Base-by-base conservation (phyloP, 179 eudicot species). In the Beta macrorhiza region DNA sequence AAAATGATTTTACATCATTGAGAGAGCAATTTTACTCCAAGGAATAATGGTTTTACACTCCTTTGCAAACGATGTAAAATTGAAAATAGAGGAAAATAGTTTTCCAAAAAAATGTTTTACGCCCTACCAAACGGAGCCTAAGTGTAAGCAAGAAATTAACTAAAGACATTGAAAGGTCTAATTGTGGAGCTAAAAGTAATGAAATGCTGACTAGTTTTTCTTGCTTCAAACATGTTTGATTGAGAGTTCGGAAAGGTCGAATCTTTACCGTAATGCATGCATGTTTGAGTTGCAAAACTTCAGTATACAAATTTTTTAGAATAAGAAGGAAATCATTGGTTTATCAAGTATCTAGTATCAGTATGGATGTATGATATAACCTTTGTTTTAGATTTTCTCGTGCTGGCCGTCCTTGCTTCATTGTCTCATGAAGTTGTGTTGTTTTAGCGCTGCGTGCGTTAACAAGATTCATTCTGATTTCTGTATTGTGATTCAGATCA, bases 401-500 rank as follows among this genome's bases (percentile, higher is more conserved):
- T 55, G 49, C 53, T 1, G 0, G 53, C 53, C 11, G 4, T 49
- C 11, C 11, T 49, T 49, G 9, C 53, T 49, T 47, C 25, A n/a
- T 64, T 25, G 42, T 64, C 42, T 32, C 53, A 49, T 49, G 53
- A 49, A 49, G 9, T 22, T 12, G 9, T 47, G 32, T 19, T 42
- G 57, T 70, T 47, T 19, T 14, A 70, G 0, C 32, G 10, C 17
- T 47, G 42, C 25, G n/a, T 74, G 63, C 22, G 13, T 74, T 3
- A 2, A 29, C 29, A 19, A 17, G 63, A 32, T 64, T 64, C 47
- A 64, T 49, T 51, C 49, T 49, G 51, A 65, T 52, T 77, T 53
- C 32, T 79, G 25, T 72, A 52, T 51, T 82, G 70, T 63, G 74
- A 53, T 68, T 76, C 89, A 95, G 99, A 85, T 94, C 42, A 94